A percentile compares a stretch with the other conserved stretches of the same genome.
Evolutionary conservation across 2,329 filamentous ascomycete species (phyloP).

Genomic region (Bipolaris cookei): DNA sequence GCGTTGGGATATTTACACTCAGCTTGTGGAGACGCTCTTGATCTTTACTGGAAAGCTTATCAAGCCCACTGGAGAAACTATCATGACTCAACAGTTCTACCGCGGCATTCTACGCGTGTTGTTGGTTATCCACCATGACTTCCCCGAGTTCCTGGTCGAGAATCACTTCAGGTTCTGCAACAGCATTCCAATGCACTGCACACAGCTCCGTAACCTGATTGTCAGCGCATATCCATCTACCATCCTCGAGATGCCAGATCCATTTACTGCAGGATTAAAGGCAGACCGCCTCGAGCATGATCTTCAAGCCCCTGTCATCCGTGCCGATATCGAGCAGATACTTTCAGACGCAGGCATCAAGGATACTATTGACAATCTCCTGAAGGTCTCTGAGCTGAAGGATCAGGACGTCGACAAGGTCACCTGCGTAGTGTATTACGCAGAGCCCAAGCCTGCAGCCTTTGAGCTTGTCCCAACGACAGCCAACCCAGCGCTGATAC

Average conservation of each 20-base stretch:
- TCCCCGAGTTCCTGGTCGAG: slow-evolving; percentile 87
- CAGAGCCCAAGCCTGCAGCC: slow-evolving; percentile 64
- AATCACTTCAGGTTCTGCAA: slow-evolving; percentile 84
- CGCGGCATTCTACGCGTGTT: slow-evolving; percentile 82
- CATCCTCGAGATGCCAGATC: slow-evolving; percentile 74
- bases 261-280: slow-evolving; percentile 74
- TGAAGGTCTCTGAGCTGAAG: slow-evolving; percentile 63
- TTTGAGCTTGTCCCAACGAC: slow-evolving; percentile 71
- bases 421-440: slow-evolving; percentile 71
- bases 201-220: slow-evolving; percentile 87
- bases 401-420: slow-evolving; percentile 79
- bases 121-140: slow-evolving; percentile 89
- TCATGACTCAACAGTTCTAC: slow-evolving; percentile 81
- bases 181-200: slow-evolving; percentile 80
- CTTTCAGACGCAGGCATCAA: slow-evolving; percentile 60
- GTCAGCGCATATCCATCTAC: slow-evolving; percentile 78
- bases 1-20: slow-evolving; percentile 79
- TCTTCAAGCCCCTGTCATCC: slow-evolving; percentile 68
- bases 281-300: slow-evolving; percentile 78
- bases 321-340: slow-evolving; percentile 65
- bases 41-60: slow-evolving; percentile 79
- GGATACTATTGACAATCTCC: slow-evolving; percentile 58
- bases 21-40: slow-evolving; percentile 74
- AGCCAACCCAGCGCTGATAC: slow-evolving; percentile 74
- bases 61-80: slow-evolving; percentile 72